These are phyloP conservation scores for Aspergillus leporis DNA, from an alignment of 495 filamentous ascomycete species.

Conservation along the genomic window DNA sequence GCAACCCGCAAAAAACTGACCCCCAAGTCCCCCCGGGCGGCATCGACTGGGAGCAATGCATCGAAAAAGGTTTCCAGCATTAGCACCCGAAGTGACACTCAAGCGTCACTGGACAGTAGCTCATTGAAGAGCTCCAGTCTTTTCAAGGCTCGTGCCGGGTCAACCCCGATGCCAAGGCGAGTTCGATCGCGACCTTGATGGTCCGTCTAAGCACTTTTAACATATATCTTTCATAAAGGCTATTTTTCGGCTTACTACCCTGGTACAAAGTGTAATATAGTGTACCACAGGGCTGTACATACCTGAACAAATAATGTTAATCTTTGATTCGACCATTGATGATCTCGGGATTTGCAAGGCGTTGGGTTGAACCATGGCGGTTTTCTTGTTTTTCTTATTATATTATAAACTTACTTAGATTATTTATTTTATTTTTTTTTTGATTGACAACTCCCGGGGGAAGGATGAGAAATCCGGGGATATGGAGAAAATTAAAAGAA, in stretches of 20 bases:
- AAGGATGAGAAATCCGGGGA: not conserved
- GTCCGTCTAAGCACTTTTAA: constrained; percentile 1
- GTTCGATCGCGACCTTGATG: constrained; percentile 36
- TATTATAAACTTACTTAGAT: not conserved
- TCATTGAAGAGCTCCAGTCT: constrained; percentile 35
- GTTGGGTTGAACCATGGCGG: not conserved
- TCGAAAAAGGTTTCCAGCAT: constrained; percentile 18
- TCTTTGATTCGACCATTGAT: not conserved
- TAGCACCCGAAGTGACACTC: constrained; percentile 7
- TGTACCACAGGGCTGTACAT: not conserved
- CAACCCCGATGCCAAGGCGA: constrained; percentile 42
- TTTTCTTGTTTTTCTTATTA: not conserved
- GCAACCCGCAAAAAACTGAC: constrained; percentile 42
- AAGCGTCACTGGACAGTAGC: constrained; percentile 17
- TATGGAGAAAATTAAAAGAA: not conserved
- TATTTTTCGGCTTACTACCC: constrained; percentile 5
- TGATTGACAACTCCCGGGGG: not conserved
- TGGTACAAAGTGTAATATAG: constrained; percentile 6
- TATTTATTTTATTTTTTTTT: not conserved
- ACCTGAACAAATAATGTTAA: not conserved
- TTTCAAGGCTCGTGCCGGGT: constrained; percentile 39
- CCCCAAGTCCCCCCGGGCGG: constrained; percentile 38
- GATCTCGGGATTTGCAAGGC: constrained; percentile 1
- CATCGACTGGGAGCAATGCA: constrained; percentile 20
- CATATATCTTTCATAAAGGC: not conserved